Base-by-base conservation (phyloP, 352 stramenopile species). In the Pythium vanterpoolii region DNA sequence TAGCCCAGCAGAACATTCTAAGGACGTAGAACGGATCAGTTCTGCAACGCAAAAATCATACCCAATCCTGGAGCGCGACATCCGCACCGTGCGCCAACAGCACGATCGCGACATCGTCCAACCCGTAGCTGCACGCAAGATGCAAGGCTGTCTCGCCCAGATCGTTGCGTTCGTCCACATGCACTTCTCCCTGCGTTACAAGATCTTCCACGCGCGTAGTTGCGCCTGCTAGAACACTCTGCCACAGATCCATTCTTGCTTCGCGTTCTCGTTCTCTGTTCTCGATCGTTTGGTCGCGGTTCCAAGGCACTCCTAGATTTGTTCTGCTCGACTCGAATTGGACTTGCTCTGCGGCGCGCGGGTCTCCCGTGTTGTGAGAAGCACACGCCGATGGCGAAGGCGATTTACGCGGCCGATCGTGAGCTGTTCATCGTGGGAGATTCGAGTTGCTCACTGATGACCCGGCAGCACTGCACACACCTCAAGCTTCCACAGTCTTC, bases 131-230 rank as follows among this genome's bases (percentile, higher is more conserved):
- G 46, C 81, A 82, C 13, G 84, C 84, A 19, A 94, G 49, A 50
- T 94, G 84, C 61, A 94, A 66, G 44, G 83, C 70, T 19, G 84
- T 94, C 71, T 91, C 82, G 28, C 84, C 80, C 21, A 80, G 60
- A 46, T 86, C 79, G 56, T 90, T 90, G 30, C 68, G 64, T 47
- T 86, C 82, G 43, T 94, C 68, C 24, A 84, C 77, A 26, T 70
- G 56, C 47, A 77, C 57, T 45, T 65, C 51, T 14, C 56, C 66
- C 19, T 56, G 21, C 13, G 61, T 59, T 9, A 68, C 38, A 19
- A 68, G 42, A 9, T 44, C n/a, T 24, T 63, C 61, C 31, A 68
- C 61, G 24, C 21, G 33, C 34, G 39, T 23, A 13, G 46, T 13
- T 26, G 48, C 46, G 9, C 60, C 42, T 34, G 52, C 46, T 3